These are phyloP conservation scores for Barnettozyma siamensis DNA, from an alignment of 805 yeast genomes.

Conservation along the genomic window DNA sequence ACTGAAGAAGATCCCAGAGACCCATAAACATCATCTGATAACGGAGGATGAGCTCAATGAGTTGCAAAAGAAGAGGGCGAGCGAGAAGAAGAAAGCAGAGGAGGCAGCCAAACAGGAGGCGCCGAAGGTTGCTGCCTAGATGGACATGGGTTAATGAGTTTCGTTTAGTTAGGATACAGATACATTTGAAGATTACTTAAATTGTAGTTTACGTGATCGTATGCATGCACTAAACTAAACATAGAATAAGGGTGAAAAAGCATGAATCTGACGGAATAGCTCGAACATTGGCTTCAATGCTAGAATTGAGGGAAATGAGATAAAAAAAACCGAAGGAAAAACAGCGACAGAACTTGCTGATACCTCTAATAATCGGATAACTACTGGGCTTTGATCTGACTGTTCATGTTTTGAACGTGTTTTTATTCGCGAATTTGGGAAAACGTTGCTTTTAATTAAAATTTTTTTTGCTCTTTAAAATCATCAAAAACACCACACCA, in stretches of 20 bases:
- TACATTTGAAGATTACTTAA: not conserved
- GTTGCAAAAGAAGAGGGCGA: constrained; percentile 30
- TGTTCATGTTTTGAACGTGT: too few species aligned
- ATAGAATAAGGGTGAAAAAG: too few species aligned
- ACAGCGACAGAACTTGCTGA: too few species aligned
- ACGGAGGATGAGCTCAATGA: constrained; percentile 56
- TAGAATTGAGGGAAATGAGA: too few species aligned
- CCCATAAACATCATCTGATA: constrained; percentile 62
- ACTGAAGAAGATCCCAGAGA: constrained; percentile 25
- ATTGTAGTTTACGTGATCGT: too few species aligned
- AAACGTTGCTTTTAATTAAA: constrained; percentile 1
- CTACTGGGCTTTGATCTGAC: too few species aligned
- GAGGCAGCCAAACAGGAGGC: constrained; percentile 2
- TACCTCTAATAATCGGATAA: too few species aligned
- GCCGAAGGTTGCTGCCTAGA: constrained; percentile 1
- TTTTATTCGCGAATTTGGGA: not conserved
- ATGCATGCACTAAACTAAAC: too few species aligned
- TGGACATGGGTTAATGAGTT: not conserved
- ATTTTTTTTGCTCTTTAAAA: not conserved
- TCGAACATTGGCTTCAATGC: too few species aligned
- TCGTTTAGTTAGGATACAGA: not conserved
- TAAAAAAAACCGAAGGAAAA: too few species aligned
- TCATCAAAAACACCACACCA: too few species aligned
- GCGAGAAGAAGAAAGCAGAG: constrained; percentile 22
- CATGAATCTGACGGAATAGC: too few species aligned